Conservation (phyloP, 108 stramenopile genomes). For the Conticribra weissflogii region DNA sequence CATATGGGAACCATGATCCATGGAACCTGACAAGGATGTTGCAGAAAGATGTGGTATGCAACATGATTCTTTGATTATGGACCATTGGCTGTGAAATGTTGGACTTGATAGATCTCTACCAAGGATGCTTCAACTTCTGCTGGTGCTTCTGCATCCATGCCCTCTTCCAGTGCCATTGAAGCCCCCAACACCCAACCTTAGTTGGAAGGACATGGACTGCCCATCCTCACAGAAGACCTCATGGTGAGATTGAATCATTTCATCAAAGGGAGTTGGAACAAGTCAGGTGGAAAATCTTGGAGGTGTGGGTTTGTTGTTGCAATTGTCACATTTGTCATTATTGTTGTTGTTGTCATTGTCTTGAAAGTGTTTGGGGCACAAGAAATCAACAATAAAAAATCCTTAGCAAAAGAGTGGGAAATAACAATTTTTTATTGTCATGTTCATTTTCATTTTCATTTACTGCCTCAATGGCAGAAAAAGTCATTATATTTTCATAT, state of each 20-base stretch:
- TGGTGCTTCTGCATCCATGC: not conserved
- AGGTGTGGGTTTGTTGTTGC: not conserved
- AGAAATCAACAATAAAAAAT: too few species aligned
- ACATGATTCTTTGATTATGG: too few species aligned
- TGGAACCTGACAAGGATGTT: not conserved
- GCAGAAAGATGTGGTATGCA: constrained; percentile 8
- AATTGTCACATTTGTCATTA: not conserved
- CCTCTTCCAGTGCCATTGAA: too few species aligned
- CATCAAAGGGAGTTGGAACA: constrained; percentile 33
- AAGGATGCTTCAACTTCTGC: not conserved
- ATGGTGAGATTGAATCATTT: constrained; percentile 55
- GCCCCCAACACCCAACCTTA: not conserved
- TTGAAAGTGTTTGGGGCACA: too few species aligned
- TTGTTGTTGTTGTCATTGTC: not conserved
- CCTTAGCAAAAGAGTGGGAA: too few species aligned
- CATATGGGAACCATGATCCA: too few species aligned
- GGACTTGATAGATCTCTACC: not conserved
- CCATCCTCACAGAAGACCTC: constrained; percentile 77
- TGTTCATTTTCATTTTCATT: too few species aligned
- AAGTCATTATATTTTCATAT: too few species aligned
- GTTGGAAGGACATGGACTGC: constrained; percentile 61
- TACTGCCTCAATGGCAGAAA: too few species aligned
- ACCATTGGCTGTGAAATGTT: constrained; percentile 24
- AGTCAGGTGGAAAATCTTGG: constrained; percentile 16
- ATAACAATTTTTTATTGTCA: too few species aligned